Conservation (phyloP, 352 stramenopile genomes). For the Thalassiosira ordinaria region DNA sequence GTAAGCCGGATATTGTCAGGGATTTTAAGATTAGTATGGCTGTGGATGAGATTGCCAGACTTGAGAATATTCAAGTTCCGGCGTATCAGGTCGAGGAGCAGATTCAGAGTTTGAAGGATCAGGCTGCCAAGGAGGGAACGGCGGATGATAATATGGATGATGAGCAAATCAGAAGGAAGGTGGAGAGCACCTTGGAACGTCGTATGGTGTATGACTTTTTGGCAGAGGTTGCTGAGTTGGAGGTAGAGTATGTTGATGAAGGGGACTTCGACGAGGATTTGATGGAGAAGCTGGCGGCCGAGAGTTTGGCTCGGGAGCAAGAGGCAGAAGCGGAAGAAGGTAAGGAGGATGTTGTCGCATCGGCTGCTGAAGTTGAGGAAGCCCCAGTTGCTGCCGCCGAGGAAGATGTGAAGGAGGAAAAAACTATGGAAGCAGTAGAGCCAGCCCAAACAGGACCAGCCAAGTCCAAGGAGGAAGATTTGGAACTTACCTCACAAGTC, state of each 20-base stretch:
- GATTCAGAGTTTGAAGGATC: slow-evolving; percentile 82
- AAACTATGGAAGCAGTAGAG: background rate
- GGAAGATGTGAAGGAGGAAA: slow-evolving; percentile 1
- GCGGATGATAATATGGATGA: slow-evolving; percentile 71
- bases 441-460: background rate
- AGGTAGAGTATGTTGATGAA: slow-evolving; percentile 63
- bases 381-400: slow-evolving; percentile 26
- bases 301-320: slow-evolving; percentile 67
- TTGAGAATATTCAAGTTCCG: slow-evolving; percentile 85
- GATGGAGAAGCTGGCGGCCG: slow-evolving; percentile 79
- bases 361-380: too few relatives aligned
- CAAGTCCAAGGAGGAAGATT: slow-evolving; percentile 44
- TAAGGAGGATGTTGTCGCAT: slow-evolving; percentile 39
- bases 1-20: slow-evolving; percentile 75
- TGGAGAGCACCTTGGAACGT: slow-evolving; percentile 85
- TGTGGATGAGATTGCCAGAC: slow-evolving; percentile 84
- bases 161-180: slow-evolving; percentile 76
- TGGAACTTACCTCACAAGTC: slow-evolving; percentile 42
- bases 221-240: slow-evolving; percentile 77
- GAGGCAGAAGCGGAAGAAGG: slow-evolving; percentile 34
- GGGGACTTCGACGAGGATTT: slow-evolving; percentile 79
- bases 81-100: slow-evolving; percentile 87
- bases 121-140: slow-evolving; percentile 66
- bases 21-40: slow-evolving; percentile 86
- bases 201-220: slow-evolving; percentile 85